Conservation (phyloP, 2,329 filamentous ascomycete genomes). For the Sporothrix schenckii region DNA sequence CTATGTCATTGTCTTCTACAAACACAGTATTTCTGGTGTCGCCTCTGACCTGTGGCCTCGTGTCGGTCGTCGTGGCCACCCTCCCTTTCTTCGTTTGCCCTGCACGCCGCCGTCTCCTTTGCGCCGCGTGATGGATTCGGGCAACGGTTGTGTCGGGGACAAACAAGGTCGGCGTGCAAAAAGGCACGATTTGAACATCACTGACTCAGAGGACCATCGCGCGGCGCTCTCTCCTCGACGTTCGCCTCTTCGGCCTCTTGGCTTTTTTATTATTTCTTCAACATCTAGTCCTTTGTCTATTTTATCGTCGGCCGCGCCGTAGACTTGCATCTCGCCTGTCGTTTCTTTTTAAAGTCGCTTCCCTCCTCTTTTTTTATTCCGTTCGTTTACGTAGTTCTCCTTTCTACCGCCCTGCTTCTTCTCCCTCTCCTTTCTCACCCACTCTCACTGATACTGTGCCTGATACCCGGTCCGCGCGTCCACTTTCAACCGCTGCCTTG, state of each 20-base stretch:
- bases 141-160: neutral
- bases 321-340: neutral
- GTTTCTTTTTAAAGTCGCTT: slow-evolving; percentile 10
- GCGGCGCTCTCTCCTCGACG: neutral
- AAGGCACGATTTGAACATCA: neutral
- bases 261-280: neutral
- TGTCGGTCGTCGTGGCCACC: neutral
- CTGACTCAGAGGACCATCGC: neutral
- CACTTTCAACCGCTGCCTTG: neutral
- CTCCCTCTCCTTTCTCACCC: neutral
- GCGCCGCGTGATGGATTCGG: slow-evolving; percentile 6
- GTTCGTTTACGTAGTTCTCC: neutral
- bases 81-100: neutral
- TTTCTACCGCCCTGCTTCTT: neutral
- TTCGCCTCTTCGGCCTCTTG: neutral
- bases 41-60: slow-evolving; percentile 14
- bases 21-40: neutral
- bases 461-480: slow-evolving; percentile 16
- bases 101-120: too few relatives aligned
- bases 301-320: neutral
- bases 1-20: neutral
- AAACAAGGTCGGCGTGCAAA: too few relatives aligned
- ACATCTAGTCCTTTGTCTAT: neutral
- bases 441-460: neutral
- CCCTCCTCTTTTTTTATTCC: neutral